Conservation (phyloP, 148 eudicot genomes). For the Rhododendron molle region DNA sequence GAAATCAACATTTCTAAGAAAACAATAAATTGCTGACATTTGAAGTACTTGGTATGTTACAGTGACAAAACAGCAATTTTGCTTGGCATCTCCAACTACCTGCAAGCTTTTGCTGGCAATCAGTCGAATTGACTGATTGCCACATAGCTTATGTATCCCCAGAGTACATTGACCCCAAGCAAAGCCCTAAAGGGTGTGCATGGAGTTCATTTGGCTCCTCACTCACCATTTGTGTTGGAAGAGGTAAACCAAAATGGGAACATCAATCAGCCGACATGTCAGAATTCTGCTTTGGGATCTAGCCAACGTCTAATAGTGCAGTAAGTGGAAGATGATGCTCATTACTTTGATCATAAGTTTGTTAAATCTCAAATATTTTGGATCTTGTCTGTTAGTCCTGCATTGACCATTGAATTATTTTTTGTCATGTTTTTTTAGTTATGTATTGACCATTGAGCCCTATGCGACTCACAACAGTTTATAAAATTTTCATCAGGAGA, state of each 20-base stretch:
- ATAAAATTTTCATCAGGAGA: slow-evolving; percentile 34
- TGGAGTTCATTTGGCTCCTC: slow-evolving; percentile 77
- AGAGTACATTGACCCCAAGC: slow-evolving; percentile 38
- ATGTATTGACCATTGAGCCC: not conserved
- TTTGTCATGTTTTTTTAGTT: not conserved
- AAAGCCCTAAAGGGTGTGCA: slow-evolving; percentile 68
- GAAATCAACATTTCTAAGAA: not conserved
- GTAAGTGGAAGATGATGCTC: slow-evolving; percentile 38
- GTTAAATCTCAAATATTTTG: not conserved
- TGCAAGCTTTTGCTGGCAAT: slow-evolving; percentile 47
- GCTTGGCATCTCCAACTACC: slow-evolving; percentile 17
- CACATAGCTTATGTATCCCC: slow-evolving; percentile 54
- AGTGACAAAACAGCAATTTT: slow-evolving; percentile 3
- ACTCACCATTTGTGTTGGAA: slow-evolving; percentile 66
- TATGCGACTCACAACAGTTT: not conserved
- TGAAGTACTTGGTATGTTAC: not conserved
- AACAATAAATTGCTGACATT: not conserved
- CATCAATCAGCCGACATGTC: slow-evolving; percentile 27
- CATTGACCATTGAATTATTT: not conserved
- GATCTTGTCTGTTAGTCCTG: not conserved
- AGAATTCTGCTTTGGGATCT: slow-evolving; percentile 21
- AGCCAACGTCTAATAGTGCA: slow-evolving; percentile 40
- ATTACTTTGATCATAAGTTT: not conserved
- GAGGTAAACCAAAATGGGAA: slow-evolving; percentile 57
- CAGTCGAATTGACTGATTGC: slow-evolving; percentile 52